phyloP scores from a whole-genome alignment of 805 yeast genomes.

The Soucietia sequanensis region DNA sequence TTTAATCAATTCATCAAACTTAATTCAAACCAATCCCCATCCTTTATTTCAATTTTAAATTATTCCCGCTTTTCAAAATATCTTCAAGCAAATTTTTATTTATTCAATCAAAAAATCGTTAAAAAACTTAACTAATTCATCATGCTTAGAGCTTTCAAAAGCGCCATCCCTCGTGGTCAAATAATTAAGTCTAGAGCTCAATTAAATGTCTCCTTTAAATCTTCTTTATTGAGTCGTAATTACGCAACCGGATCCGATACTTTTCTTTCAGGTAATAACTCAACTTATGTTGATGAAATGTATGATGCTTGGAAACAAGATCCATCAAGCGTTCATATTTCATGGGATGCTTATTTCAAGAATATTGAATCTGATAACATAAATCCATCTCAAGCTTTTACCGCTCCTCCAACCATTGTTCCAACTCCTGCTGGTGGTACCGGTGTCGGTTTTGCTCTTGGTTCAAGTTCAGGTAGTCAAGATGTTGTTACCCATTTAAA shows the following conservation, averaged over 20 bases:
- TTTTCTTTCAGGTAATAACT: constrained; percentile 80
- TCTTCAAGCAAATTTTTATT: not conserved
- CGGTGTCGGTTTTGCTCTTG: constrained; percentile 57
- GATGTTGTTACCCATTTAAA: constrained; percentile 86
- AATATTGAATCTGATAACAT: constrained; percentile 73
- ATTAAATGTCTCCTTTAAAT: too few species aligned
- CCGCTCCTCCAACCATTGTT: constrained; percentile 88
- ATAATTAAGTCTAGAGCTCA: constrained; percentile 26
- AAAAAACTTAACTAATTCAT: too few species aligned
- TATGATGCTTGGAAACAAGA: constrained; percentile 91
- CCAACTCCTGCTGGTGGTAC: constrained; percentile 81
- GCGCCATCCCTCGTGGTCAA: constrained; percentile 34
- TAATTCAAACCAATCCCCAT: too few species aligned
- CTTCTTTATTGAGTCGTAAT: constrained; percentile 12
- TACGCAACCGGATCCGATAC: constrained; percentile 56
- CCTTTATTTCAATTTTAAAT: too few species aligned
- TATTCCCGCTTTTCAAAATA: too few species aligned
- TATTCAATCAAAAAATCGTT: too few species aligned
- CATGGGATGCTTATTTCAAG: constrained; percentile 97
- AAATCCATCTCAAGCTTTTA: constrained; percentile 73
- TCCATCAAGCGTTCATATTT: constrained; percentile 86
- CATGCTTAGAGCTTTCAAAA: constrained; percentile 45
- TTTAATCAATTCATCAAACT: too few species aligned
- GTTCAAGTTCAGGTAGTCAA: constrained; percentile 47
- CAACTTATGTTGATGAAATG: constrained; percentile 97